phyloP scores from a whole-genome alignment of 2,329 filamentous ascomycete genomes.

The Ceratocystis ficicola region DNA sequence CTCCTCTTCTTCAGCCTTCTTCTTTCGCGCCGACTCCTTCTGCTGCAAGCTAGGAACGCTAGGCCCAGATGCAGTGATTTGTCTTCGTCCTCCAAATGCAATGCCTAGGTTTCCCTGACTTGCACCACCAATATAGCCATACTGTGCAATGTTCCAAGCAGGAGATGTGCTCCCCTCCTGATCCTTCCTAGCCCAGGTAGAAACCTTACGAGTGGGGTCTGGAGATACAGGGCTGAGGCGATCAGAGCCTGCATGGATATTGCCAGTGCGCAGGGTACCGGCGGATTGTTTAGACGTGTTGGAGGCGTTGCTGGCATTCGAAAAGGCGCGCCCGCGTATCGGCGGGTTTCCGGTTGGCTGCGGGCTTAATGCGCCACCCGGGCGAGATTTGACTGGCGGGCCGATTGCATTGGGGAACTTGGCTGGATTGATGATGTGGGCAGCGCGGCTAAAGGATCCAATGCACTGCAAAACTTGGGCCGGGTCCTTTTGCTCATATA shows the following conservation, averaged over 20 bases:
- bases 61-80: slow-evolving; percentile 78
- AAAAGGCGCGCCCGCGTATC: slow-evolving; percentile 40
- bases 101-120: slow-evolving; percentile 93
- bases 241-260: slow-evolving; percentile 37
- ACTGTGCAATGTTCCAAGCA: slow-evolving; percentile 97
- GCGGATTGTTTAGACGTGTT: slow-evolving; percentile 35
- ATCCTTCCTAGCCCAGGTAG: slow-evolving; percentile 76
- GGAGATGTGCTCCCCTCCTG: slow-evolving; percentile 73
- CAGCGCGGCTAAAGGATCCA: slow-evolving; percentile 78
- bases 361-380: slow-evolving; percentile 49
- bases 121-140: slow-evolving; percentile 95
- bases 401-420: slow-evolving; percentile 68
- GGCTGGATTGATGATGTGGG: slow-evolving; percentile 59
- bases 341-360: slow-evolving; percentile 45
- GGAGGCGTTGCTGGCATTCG: slow-evolving; percentile 48
- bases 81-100: slow-evolving; percentile 76
- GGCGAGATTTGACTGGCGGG: slow-evolving; percentile 41
- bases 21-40: slow-evolving; percentile 58
- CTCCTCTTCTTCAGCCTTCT: slow-evolving; percentile 47
- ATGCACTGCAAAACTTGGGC: slow-evolving; percentile 91
- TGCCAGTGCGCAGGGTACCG: slow-evolving; percentile 40
- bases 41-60: slow-evolving; percentile 69
- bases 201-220: slow-evolving; percentile 40
- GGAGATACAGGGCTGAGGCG: slow-evolving; percentile 44
- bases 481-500: slow-evolving; percentile 91